Evolutionary conservation across 371 early-diverging fungal genomes (phyloP).

Genomic region (Parasitella parasitica): DNA sequence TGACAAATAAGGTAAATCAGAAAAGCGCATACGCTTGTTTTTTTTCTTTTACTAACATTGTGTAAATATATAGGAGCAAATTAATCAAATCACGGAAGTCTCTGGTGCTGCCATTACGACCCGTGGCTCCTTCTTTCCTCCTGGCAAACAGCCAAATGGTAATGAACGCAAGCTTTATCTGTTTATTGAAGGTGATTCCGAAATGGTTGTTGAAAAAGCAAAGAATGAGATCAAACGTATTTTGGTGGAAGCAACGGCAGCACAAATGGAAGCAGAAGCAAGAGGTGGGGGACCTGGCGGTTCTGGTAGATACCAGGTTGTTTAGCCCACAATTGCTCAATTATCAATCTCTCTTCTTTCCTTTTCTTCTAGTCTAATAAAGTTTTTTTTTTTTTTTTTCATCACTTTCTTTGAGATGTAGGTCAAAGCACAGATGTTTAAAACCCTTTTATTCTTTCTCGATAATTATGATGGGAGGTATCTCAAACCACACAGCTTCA

Average conservation of each 20-base stretch:
- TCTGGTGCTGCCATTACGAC: conserved; percentile 95
- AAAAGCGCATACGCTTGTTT: background rate
- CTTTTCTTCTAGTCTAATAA: too few relatives aligned
- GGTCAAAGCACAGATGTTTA: too few relatives aligned
- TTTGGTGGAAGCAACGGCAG: conserved; percentile 80
- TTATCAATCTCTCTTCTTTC: too few relatives aligned
- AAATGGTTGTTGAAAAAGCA: conserved; percentile 89
- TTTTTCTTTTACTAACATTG: background rate
- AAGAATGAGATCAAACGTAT: conserved; percentile 90
- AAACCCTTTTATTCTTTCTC: too few relatives aligned
- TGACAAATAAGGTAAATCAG: conserved; percentile 84
- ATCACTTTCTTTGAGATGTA: too few relatives aligned
- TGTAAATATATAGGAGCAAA: conserved; percentile 65
- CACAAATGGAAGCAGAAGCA: conserved; percentile 72
- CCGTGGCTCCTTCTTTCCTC: conserved; percentile 85
- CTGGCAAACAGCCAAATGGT: conserved; percentile 75
- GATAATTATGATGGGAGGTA: too few relatives aligned
- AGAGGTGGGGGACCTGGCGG: conserved; percentile 49
- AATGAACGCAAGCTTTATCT: conserved; percentile 91
- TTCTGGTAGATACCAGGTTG: conserved; percentile 50
- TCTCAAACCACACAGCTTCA: too few relatives aligned
- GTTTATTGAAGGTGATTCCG: conserved; percentile 93
- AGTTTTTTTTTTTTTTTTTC: too few relatives aligned
- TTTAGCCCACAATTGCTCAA: conserved; percentile 13
- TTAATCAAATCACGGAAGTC: conserved; percentile 86